Evolutionary conservation across 331 rosid species (phyloP).

Genomic region (Pyracantha coccinea): DNA sequence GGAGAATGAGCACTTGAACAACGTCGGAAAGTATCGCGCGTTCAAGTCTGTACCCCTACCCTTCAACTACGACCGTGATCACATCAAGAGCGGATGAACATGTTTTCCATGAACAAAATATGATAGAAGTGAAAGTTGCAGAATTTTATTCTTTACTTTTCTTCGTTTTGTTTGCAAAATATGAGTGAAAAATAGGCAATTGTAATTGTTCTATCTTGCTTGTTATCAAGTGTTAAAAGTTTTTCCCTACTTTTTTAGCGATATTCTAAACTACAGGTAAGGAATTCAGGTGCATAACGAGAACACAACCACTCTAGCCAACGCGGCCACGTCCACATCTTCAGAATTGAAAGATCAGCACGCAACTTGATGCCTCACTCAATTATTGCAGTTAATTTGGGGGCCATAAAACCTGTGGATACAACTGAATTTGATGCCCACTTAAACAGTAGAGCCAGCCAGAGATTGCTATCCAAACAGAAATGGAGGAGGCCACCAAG

Average conservation of each 20-base stretch:
- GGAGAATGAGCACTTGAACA: slow-evolving; percentile 67
- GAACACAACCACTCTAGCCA: neutral
- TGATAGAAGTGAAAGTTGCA: too few relatives aligned
- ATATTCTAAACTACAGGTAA: too few relatives aligned
- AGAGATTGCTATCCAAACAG: neutral
- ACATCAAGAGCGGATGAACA: slow-evolving; percentile 8
- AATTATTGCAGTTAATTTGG: neutral
- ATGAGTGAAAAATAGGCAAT: neutral
- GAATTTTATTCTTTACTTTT: too few relatives aligned
- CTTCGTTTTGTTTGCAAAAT: too few relatives aligned
- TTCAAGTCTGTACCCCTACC: slow-evolving; percentile 59
- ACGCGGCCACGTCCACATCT: neutral
- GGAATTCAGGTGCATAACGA: neutral
- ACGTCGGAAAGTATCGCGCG: slow-evolving; percentile 54
- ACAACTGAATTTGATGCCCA: too few relatives aligned
- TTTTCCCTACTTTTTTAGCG: too few relatives aligned
- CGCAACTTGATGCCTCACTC: neutral
- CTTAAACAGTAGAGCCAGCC: neutral
- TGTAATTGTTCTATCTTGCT: neutral
- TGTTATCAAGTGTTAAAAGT: neutral
- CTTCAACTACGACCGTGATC: slow-evolving; percentile 26
- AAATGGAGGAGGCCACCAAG: neutral
- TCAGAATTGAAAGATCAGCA: neutral
- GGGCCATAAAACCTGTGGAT: neutral
- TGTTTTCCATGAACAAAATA: neutral